Conservation (phyloP, 1,284 basidiomycete species). For the Trichosporon inkin region DNA sequence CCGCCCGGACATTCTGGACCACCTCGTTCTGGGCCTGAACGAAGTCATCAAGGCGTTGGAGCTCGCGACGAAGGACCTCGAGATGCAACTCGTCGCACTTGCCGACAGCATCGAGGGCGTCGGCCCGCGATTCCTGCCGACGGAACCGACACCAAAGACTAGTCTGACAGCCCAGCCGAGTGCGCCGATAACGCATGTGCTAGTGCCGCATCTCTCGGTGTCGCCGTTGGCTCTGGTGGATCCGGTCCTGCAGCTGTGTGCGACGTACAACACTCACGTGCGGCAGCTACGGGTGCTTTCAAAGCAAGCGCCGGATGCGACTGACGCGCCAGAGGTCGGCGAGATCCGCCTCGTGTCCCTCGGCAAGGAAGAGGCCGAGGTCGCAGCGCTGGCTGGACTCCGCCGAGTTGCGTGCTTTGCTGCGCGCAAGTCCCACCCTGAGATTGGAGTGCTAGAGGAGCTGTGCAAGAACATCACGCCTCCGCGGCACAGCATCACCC, state of each 20-base stretch:
- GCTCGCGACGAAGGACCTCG: conserved; percentile 53
- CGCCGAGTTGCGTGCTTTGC: conserved; percentile 67
- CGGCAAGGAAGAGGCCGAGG: conserved; percentile 62
- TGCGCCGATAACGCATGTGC: conserved; percentile 30
- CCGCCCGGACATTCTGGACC: conserved; percentile 54
- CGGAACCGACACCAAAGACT: conserved; percentile 22
- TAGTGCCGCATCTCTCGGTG: conserved; percentile 40
- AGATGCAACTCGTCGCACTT: conserved; percentile 32
- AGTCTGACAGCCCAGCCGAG: background rate
- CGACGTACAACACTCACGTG: conserved; percentile 44
- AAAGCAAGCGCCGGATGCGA: background rate
- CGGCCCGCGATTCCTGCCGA: conserved; percentile 27
- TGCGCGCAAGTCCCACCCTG: conserved; percentile 49
- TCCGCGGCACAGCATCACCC: conserved; percentile 38
- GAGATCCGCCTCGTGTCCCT: conserved; percentile 62
- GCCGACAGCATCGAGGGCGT: conserved; percentile 39
- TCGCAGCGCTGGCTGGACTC: conserved; percentile 64
- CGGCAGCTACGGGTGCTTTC: conserved; percentile 27
- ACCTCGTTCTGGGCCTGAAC: conserved; percentile 70
- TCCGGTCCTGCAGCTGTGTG: conserved; percentile 41
- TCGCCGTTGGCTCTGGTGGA: conserved; percentile 38
- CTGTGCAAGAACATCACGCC: conserved; percentile 39
- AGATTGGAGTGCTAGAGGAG: conserved; percentile 24
- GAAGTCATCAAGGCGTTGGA: conserved; percentile 73
- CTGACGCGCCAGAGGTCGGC: background rate